Base-by-base conservation (phyloP, 139 green algal species). In the Tetradesmus obliquus region DNA sequence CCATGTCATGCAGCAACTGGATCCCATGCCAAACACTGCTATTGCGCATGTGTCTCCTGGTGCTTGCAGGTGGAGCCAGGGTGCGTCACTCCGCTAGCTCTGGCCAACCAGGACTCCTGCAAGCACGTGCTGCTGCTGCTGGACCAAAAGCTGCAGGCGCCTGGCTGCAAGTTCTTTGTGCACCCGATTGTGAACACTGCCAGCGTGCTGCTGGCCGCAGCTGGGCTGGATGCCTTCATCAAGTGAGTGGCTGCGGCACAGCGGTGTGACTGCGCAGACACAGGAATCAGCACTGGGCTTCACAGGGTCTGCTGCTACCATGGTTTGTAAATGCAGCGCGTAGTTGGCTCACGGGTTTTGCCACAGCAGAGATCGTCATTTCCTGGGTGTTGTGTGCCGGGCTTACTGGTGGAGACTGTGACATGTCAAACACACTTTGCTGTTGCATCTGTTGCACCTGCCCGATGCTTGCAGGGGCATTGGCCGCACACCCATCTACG, bases 61-160 rank as follows among this genome's bases (percentile, higher is more conserved):
- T 96, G 93, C 95, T 96, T 74, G 15, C 88, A 97, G 93, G 96
- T 97, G 62, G 91, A 94, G 3, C 90, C 93, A 45, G 95, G 96
- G 55, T 96, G 95, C 83, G 94, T 97, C 54, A 98, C 95, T 0
- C 95, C 96, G 6, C 88, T 98, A 81, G 96, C 93, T 2, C 79
- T 96, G 0, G 92, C 92, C 15, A 95, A 97, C 87, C 89, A 91
- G 6, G 92, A 90, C 20, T 89, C 89, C 9, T 84, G 84, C 51
- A 88, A 79, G 3, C 83, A 93, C 32, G 94, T 97, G 66, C 93
- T 95, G 84, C 85, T 98, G 22, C 79, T 98, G 69, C 89, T 98
- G 71, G 96, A 98, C 89, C 13, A 86, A 0, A 93, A 92, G 74
- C 85, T 97, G 6, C 74, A 84, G 22, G 62, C 13, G 3, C 60